Base-by-base conservation (phyloP, 768 basidiomycete species). In the Amanita jacksonii region DNA sequence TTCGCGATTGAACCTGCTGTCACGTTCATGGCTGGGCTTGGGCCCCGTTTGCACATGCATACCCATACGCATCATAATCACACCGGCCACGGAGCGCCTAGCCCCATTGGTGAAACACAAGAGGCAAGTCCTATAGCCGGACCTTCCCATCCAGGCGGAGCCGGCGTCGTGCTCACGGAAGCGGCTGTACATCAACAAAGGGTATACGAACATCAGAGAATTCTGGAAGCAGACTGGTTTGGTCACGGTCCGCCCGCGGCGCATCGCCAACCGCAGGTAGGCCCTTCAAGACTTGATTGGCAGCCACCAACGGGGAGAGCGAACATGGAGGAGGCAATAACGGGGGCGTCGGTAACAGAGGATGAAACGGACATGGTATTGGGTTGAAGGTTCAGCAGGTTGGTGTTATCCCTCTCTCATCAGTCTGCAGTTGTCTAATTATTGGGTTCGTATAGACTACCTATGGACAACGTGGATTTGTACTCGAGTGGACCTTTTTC, bases 161-260 rank as follows among this genome's bases (percentile, higher is more conserved):
- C 4, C 22, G 36, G 19, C 15, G 13, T 16, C 8, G 15, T 38
- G 36, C 15, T 45, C 19, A 45, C 44, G 5, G 44, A 45, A 31
- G 44, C 44, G 10, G 28, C 44, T 38, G 28, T 18, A 35, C 44
- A 38, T 15, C 44, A 45, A 19, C 35, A 38, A 15, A 23, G 37
- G n/a, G 2, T 31, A 27, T 36, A 45, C 3, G 33, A 45, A 7
- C 37, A 45, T 5, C 44, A 31, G 8, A 10, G 23, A 35, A 45
- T 45, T 5, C 34, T 44, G 43, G 30, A 45, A 4, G 12, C 37
- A 4, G 44, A 45, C n/a, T 45, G 44, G 44, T 32, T 45, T 10
- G 24, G 25, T 13, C 16, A 22, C 22, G 9, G 9, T 18, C n/a
- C 35, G 7, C 19, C 43, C n/a, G n/a, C n/a, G n/a, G n/a, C n/a